phyloP scores from a whole-genome alignment of 768 basidiomycete species.

The Lentinula raphanica region DNA sequence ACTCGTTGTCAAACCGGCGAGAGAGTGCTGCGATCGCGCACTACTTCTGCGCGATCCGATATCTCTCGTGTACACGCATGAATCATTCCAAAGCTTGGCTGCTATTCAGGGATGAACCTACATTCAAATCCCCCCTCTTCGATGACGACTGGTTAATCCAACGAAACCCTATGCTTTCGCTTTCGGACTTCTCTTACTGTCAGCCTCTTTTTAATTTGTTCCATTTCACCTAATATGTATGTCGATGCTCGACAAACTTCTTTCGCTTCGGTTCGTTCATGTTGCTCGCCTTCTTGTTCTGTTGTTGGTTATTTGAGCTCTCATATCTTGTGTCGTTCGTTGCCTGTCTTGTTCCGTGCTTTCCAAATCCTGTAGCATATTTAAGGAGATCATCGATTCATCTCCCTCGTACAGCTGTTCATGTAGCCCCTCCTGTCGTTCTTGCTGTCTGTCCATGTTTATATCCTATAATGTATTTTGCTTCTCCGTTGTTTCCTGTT shows the following conservation, averaged over 20 bases:
- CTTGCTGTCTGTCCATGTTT: not conserved
- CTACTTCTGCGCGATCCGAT: not conserved
- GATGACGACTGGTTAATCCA: not conserved
- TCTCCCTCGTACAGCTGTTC: not conserved
- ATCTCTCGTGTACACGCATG: not conserved
- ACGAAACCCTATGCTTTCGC: slow-evolving; percentile 2
- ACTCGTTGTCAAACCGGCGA: not conserved
- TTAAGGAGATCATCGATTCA: not conserved
- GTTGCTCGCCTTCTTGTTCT: not conserved
- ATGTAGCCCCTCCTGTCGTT: not conserved
- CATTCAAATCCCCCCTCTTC: no score
- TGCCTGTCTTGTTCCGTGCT: not conserved
- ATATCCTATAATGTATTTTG: not conserved
- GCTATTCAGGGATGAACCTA: no score
- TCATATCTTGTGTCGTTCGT: not conserved
- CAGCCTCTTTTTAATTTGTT: not conserved
- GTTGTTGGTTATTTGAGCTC: no score
- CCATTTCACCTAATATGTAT: not conserved
- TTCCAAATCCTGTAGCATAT: not conserved
- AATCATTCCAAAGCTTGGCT: no score
- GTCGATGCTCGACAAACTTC: not conserved
- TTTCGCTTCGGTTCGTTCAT: not conserved
- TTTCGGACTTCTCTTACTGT: not conserved
- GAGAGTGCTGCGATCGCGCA: not conserved
- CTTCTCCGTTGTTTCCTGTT: no score